These are phyloP conservation scores for Saraca asoca DNA, from an alignment of 331 rosid species.

Conservation along the genomic window DNA sequence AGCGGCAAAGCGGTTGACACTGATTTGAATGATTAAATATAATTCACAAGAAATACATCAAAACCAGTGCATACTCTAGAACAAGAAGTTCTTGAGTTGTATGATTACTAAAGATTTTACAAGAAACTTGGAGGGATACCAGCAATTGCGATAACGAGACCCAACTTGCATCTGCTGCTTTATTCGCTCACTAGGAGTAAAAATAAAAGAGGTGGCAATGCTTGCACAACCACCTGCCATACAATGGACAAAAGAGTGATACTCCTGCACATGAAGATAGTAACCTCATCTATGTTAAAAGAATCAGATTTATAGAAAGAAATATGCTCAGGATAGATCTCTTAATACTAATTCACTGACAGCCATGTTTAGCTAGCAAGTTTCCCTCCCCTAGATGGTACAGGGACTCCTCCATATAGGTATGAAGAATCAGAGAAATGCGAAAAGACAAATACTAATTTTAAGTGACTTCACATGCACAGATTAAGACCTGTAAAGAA, in stretches of 20 bases:
- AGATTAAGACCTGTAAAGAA: constrained; percentile 23
- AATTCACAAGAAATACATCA: constrained; percentile 26
- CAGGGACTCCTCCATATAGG: constrained; percentile 4
- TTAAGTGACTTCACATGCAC: constrained; percentile 23
- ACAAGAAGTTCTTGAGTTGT: constrained; percentile 14
- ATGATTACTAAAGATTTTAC: constrained; percentile 27
- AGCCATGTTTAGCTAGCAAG: constrained; percentile 27
- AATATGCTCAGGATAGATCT: constrained; percentile 22
- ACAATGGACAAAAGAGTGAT: constrained; percentile 78
- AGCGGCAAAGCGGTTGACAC: constrained; percentile 14
- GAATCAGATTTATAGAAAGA: constrained; percentile 16
- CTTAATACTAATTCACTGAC: not conserved
- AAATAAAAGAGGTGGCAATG: constrained; percentile 89
- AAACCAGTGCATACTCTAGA: constrained; percentile 10
- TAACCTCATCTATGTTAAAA: constrained; percentile 34
- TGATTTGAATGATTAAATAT: constrained; percentile 25
- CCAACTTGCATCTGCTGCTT: constrained; percentile 99
- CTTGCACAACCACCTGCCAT: constrained; percentile 94
- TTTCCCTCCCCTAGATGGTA: constrained; percentile 29
- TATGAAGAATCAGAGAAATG: constrained; percentile 27
- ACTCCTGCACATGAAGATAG: constrained; percentile 60
- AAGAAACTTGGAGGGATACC: constrained; percentile 57
- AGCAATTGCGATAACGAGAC: constrained; percentile 78
- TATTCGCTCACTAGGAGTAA: constrained; percentile 93
- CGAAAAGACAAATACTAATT: constrained; percentile 11